Conservation (phyloP, 2,329 filamentous ascomycete genomes). For the Diaporthe vexans region DNA sequence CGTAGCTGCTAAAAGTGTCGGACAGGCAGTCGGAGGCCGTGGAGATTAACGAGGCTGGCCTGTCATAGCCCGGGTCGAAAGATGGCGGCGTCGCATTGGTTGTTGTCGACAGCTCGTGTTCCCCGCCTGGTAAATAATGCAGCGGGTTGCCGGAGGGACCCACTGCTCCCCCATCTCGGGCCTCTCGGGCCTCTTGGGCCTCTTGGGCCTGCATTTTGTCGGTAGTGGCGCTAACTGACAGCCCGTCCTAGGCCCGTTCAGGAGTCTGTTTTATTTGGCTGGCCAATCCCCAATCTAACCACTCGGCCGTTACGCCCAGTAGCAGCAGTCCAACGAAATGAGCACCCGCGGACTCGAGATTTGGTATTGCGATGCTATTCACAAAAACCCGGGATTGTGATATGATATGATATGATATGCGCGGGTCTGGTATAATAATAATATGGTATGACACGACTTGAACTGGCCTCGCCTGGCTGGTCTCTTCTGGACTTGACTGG, state of each 20-base stretch:
- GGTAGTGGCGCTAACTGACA: conserved; percentile 22
- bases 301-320: background rate
- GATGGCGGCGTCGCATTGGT: conserved; percentile 30
- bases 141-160: conserved; percentile 30
- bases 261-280: conserved; percentile 18
- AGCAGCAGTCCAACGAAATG: conserved; percentile 20
- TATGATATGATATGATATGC: conserved; percentile 11
- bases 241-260: conserved; percentile 28
- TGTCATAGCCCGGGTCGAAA: conserved; percentile 19
- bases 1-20: conserved; percentile 46
- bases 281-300: conserved; percentile 25
- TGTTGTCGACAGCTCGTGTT: conserved; percentile 35
- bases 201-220: conserved; percentile 29
- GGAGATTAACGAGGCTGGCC: conserved; percentile 37
- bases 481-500: background rate
- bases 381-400: conserved; percentile 2
- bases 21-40: conserved; percentile 47
- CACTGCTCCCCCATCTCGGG: conserved; percentile 20
- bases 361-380: conserved; percentile 17
- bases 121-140: conserved; percentile 34
- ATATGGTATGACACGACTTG: background rate
- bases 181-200: no score
- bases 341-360: conserved; percentile 20
- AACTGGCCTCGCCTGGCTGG: background rate
- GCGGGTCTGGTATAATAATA: background rate